A percentile compares a stretch with the other conserved stretches of the same genome.
Evolutionary conservation across 106 monocot species (phyloP).

Genomic region (Acanthochlamys bracteata): DNA sequence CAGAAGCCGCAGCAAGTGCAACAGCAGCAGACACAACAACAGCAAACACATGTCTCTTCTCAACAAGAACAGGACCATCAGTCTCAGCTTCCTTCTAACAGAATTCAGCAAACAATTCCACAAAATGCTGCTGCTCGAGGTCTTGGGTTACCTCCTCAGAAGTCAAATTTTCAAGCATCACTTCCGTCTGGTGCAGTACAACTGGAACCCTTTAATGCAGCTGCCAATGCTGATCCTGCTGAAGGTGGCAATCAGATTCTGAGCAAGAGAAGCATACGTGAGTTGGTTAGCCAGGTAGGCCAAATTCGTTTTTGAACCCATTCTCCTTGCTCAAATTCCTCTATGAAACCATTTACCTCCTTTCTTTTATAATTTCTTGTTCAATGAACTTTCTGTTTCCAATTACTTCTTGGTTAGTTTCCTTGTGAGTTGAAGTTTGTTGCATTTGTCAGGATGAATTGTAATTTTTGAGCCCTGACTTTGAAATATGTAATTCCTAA

Average conservation of each 20-base stretch:
- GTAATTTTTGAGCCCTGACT: too few species aligned
- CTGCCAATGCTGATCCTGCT: conserved; percentile 16
- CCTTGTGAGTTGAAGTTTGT: too few species aligned
- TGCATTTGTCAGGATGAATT: too few species aligned
- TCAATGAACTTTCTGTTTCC: background rate
- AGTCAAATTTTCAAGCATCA: conserved; percentile 16
- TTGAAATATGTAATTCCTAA: too few species aligned
- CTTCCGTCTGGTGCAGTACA: conserved; percentile 17
- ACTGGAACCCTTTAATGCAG: conserved; percentile 16
- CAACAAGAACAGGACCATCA: conserved; percentile 20
- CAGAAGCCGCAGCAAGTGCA: conserved; percentile 11
- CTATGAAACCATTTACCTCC: too few species aligned
- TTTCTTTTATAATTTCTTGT: too few species aligned
- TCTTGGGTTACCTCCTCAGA: conserved; percentile 23
- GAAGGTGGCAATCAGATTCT: conserved; percentile 47
- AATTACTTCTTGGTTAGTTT: too few species aligned
- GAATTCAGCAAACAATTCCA: conserved; percentile 27
- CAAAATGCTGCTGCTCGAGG: conserved; percentile 33
- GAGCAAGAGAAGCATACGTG: conserved; percentile 69
- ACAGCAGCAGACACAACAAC: conserved; percentile 8
- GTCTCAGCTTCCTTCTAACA: conserved; percentile 14
- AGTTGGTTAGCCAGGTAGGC: conserved; percentile 64
- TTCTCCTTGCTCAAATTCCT: too few species aligned
- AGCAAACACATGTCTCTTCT: conserved; percentile 1
- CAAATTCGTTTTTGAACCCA: background rate